A percentile compares a stretch with the other conserved stretches of the same genome.
phyloP scores from a whole-genome alignment of 352 stramenopile genomes.

The Pythium coloratum region DNA sequence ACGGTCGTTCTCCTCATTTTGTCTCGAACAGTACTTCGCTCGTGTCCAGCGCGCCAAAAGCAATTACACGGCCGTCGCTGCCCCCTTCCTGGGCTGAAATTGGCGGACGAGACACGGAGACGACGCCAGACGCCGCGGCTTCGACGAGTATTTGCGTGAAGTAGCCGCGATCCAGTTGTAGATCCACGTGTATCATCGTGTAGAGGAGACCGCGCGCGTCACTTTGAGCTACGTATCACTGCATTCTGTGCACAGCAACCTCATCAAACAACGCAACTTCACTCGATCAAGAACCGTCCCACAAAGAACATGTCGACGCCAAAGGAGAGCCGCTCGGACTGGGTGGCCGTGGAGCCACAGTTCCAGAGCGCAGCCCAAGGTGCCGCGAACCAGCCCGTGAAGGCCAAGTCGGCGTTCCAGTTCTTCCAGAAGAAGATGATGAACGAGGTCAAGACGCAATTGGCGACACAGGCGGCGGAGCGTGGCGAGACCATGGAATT shows the following conservation, averaged over 20 bases:
- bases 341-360: constrained; percentile 78
- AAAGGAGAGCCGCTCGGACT: constrained; percentile 73
- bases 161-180: neutral
- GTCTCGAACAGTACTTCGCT: constrained; percentile 11
- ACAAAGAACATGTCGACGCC: constrained; percentile 19
- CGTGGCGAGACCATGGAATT: constrained; percentile 56
- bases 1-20: constrained; percentile 3
- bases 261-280: neutral
- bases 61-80: neutral
- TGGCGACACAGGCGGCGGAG: constrained; percentile 45
- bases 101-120: constrained; percentile 8
- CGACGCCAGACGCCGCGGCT: constrained; percentile 1
- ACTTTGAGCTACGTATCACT: constrained; percentile 5
- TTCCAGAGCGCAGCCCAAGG: constrained; percentile 48
- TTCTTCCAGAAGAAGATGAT: constrained; percentile 80
- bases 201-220: neutral
- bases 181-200: neutral
- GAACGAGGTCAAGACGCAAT: constrained; percentile 57
- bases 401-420: constrained; percentile 75
- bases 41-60: constrained; percentile 24
- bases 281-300: neutral
- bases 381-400: constrained; percentile 41
- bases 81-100: constrained; percentile 12
- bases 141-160: constrained; percentile 2
- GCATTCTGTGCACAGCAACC: neutral